A percentile compares a stretch with the other conserved stretches of the same genome.
Conservation (phyloP, 2,329 filamentous ascomycete genomes). For the Decorospora gaudefroyi region DNA sequence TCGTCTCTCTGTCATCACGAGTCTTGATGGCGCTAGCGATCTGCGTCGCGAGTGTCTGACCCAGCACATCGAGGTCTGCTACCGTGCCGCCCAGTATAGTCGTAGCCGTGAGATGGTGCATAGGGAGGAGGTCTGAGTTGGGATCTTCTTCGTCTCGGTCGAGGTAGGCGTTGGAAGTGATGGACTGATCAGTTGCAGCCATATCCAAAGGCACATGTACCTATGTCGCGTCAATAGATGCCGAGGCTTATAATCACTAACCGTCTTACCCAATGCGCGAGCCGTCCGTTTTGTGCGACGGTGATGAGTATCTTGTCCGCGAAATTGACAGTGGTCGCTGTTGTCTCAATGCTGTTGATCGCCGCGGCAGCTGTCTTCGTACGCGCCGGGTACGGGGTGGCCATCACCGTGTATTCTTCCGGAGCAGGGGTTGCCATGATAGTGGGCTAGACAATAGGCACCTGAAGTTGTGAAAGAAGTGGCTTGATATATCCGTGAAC, state of each 20-base stretch:
- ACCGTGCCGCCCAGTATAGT: constrained; percentile 85
- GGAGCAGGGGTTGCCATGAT: constrained; percentile 15
- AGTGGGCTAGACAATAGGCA: not conserved
- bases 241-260: not conserved
- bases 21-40: constrained; percentile 79
- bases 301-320: constrained; percentile 90
- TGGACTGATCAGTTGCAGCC: constrained; percentile 66
- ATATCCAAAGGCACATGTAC: constrained; percentile 78
- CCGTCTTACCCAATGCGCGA: constrained; percentile 83
- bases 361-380: constrained; percentile 60
- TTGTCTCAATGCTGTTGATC: constrained; percentile 71
- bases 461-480: constrained; percentile 5
- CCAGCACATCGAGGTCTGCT: constrained; percentile 76
- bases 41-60: constrained; percentile 87
- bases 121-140: constrained; percentile 65
- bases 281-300: constrained; percentile 78
- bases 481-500: no score
- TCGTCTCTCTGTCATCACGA: constrained; percentile 66
- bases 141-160: constrained; percentile 53
- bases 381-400: constrained; percentile 68
- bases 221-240: constrained; percentile 49
- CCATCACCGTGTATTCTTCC: constrained; percentile 29
- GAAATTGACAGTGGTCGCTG: constrained; percentile 74
- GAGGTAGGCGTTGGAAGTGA: constrained; percentile 52
- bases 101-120: constrained; percentile 80